Evolutionary conservation across 805 yeast genomes (phyloP).

Genomic region (Starmerella riodocensis): DNA sequence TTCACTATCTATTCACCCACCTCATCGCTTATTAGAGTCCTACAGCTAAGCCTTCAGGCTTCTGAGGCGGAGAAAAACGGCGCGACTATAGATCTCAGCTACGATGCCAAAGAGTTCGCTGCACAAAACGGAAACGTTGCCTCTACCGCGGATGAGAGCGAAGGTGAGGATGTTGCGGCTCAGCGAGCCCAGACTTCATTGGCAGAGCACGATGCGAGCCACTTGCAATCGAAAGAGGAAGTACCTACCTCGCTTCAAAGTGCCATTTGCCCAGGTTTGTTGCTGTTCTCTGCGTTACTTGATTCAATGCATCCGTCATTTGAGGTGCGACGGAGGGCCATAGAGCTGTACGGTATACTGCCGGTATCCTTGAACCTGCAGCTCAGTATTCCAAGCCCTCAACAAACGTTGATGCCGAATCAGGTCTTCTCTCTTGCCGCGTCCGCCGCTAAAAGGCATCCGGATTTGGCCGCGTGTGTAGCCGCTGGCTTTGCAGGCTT

Average conservation of each 20-base stretch:
- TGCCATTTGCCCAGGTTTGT: constrained; percentile 6
- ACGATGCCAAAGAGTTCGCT: neutral
- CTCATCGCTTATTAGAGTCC: neutral
- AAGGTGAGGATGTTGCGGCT: neutral
- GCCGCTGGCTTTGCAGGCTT: neutral
- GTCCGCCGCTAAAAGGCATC: constrained; percentile 6
- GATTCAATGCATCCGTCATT: constrained; percentile 1
- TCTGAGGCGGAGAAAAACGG: neutral
- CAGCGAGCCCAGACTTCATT: neutral
- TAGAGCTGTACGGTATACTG: constrained; percentile 9
- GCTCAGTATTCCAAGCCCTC: constrained; percentile 4
- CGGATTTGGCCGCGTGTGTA: constrained; percentile 8
- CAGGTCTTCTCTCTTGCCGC: constrained; percentile 4
- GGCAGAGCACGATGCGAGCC: neutral
- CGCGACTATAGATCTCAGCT: neutral
- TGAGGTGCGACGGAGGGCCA: constrained; percentile 5
- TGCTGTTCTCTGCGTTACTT: constrained; percentile 7
- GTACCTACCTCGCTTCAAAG: neutral
- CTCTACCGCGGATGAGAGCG: neutral
- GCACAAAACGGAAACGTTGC: no score
- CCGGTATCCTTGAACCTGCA: constrained; percentile 7
- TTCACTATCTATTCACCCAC: neutral
- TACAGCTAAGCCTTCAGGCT: constrained; percentile 2
- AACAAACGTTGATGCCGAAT: constrained; percentile 1
- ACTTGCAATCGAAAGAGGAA: neutral